Conservation (phyloP, 768 basidiomycete species). For the Amanita pseudoporphyria region DNA sequence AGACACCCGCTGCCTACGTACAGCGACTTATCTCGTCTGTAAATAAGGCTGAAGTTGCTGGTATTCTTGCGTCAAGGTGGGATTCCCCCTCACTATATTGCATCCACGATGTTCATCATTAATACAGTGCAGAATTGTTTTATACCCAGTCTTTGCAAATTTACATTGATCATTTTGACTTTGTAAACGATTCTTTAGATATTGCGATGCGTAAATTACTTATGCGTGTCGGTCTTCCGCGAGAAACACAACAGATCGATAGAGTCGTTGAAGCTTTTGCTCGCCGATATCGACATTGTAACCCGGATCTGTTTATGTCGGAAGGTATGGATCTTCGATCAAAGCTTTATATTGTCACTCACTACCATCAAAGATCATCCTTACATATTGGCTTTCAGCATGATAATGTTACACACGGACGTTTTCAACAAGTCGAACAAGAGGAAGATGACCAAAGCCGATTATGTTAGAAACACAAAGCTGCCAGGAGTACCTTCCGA, state of each 20-base stretch:
- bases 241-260: constrained; percentile 98
- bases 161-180: constrained; percentile 74
- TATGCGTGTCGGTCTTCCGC: constrained; percentile 86
- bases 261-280: constrained; percentile 96
- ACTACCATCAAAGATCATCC: constrained; percentile 58
- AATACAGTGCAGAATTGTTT: constrained; percentile 57
- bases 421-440: constrained; percentile 98
- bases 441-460: constrained; percentile 92
- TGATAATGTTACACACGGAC: constrained; percentile 98
- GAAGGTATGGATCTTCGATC: constrained; percentile 40
- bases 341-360: not conserved
- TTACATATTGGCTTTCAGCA: constrained; percentile 92
- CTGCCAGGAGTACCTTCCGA: constrained; percentile 78
- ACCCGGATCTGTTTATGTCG: constrained; percentile 68
- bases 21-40: constrained; percentile 52
- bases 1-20: constrained; percentile 66
- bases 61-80: constrained; percentile 76
- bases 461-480: constrained; percentile 88
- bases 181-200: constrained; percentile 75
- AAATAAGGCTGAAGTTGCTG: constrained; percentile 70
- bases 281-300: constrained; percentile 71
- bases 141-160: constrained; percentile 56
- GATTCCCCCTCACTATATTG: constrained; percentile 6
- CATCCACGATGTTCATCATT: constrained; percentile 3
- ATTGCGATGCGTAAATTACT: constrained; percentile 83